These are phyloP conservation scores for Physocladia obscura DNA, from an alignment of 192 early-diverging fungal species.

Conservation along the genomic window DNA sequence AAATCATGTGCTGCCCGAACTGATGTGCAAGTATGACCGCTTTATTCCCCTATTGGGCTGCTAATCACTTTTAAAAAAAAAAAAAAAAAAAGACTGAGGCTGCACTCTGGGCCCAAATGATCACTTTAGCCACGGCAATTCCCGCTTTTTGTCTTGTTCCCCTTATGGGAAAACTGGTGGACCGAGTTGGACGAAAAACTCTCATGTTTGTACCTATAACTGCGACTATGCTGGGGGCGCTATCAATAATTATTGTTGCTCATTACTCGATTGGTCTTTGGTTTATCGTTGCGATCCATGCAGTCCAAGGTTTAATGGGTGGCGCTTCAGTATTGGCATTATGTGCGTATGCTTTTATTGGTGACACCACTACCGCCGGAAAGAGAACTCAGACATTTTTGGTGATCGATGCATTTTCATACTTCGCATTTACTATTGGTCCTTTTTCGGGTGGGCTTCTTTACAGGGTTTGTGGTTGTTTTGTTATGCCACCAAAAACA, in stretches of 20 bases:
- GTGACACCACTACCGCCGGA: constrained; percentile 32
- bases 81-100: not conserved
- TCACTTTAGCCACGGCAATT: constrained; percentile 12
- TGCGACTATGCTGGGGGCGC: constrained; percentile 23
- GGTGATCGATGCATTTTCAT: constrained; percentile 36
- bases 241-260: constrained; percentile 31
- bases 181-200: not conserved
- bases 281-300: constrained; percentile 32
- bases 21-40: constrained; percentile 11
- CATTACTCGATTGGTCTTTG: constrained; percentile 34
- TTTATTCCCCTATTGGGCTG: not conserved
- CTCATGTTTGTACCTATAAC: constrained; percentile 32
- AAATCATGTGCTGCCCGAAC: constrained; percentile 4
- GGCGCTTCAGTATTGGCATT: constrained; percentile 20
- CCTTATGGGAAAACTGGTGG: constrained; percentile 15
- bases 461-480: constrained; percentile 23
- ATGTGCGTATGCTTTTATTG: constrained; percentile 35
- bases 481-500: constrained; percentile 12
- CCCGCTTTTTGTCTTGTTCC: constrained; percentile 16
- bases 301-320: constrained; percentile 42
- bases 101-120: constrained; percentile 16
- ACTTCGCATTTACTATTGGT: constrained; percentile 36
- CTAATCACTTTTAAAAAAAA: not conserved
- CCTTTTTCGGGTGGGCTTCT: constrained; percentile 41
- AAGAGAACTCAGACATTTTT: constrained; percentile 34